phyloP scores from a whole-genome alignment of 495 filamentous ascomycete species.

The Lasiosphaeris hirsuta region DNA sequence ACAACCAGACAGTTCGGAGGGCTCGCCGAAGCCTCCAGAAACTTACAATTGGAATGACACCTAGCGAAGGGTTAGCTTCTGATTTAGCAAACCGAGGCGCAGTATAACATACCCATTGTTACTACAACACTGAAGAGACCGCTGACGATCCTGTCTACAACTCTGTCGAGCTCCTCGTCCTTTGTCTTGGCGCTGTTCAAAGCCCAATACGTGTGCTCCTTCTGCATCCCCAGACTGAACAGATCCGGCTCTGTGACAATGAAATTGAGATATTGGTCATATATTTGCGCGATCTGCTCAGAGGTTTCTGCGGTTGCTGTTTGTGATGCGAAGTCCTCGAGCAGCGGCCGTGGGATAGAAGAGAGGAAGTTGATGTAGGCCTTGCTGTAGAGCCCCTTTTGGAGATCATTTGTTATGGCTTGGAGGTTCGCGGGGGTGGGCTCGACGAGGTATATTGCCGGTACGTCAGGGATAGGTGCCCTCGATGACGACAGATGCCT shows the following conservation, averaged over 20 bases:
- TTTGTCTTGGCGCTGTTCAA: slow-evolving; percentile 89
- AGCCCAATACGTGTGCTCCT: slow-evolving; percentile 81
- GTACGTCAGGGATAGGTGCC: slow-evolving; percentile 93
- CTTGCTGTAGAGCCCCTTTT: slow-evolving; percentile 83
- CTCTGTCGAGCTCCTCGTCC: slow-evolving; percentile 81
- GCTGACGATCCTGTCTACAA: slow-evolving; percentile 87
- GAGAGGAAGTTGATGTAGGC: slow-evolving; percentile 97
- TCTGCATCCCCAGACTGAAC: slow-evolving; percentile 89
- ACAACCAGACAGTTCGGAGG: no score
- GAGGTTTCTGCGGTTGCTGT: slow-evolving; percentile 79
- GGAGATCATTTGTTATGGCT: slow-evolving; percentile 80
- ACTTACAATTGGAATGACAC: slow-evolving; percentile 73
- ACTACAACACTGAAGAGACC: slow-evolving; percentile 95
- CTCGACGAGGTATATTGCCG: slow-evolving; percentile 92
- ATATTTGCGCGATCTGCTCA: slow-evolving; percentile 87
- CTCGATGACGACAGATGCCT: slow-evolving; percentile 73
- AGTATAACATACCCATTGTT: slow-evolving; percentile 71
- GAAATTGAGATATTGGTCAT: slow-evolving; percentile 97
- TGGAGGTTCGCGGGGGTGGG: slow-evolving; percentile 77
- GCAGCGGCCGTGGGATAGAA: slow-evolving; percentile 84
- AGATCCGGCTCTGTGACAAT: slow-evolving; percentile 93
- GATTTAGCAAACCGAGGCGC: neutral
- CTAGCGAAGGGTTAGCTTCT: slow-evolving; percentile 34
- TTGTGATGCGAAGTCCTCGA: slow-evolving; percentile 92
- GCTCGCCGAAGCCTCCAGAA: no score